Evolutionary conservation across 2,329 filamentous ascomycete species (phyloP).

Genomic region (Venturia oleaginea): DNA sequence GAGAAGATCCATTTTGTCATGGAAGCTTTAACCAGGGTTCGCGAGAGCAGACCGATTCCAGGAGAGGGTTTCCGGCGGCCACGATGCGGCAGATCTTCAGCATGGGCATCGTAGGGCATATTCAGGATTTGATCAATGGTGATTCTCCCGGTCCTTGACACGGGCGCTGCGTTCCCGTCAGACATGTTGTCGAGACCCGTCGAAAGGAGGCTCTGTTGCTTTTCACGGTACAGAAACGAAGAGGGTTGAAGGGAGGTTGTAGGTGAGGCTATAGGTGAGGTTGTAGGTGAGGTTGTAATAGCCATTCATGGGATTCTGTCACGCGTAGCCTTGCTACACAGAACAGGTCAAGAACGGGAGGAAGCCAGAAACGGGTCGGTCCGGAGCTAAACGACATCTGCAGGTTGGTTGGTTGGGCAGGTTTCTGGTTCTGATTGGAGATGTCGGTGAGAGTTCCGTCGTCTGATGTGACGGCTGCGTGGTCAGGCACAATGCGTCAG

Average conservation of each 20-base stretch:
- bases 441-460: not conserved
- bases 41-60: constrained; percentile 60
- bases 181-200: not conserved
- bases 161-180: not conserved
- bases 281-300: not conserved
- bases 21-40: constrained; percentile 69
- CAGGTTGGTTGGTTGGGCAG: constrained; percentile 1
- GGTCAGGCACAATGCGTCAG: not conserved
- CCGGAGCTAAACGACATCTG: not conserved
- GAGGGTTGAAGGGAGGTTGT: no score
- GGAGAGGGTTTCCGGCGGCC: not conserved
- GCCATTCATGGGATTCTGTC: not conserved
- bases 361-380: not conserved
- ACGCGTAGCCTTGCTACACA: not conserved
- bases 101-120: not conserved
- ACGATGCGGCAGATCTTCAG: not conserved
- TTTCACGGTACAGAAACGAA: not conserved
- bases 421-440: not conserved
- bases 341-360: not conserved
- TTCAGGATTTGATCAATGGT: constrained; percentile 11
- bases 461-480: not conserved
- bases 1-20: constrained; percentile 69
- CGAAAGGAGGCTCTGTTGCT: not conserved
- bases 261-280: no score
- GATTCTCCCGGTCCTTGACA: constrained; percentile 1